phyloP scores from a whole-genome alignment of 139 green algal genomes.

The Volvox reticuliferus region DNA sequence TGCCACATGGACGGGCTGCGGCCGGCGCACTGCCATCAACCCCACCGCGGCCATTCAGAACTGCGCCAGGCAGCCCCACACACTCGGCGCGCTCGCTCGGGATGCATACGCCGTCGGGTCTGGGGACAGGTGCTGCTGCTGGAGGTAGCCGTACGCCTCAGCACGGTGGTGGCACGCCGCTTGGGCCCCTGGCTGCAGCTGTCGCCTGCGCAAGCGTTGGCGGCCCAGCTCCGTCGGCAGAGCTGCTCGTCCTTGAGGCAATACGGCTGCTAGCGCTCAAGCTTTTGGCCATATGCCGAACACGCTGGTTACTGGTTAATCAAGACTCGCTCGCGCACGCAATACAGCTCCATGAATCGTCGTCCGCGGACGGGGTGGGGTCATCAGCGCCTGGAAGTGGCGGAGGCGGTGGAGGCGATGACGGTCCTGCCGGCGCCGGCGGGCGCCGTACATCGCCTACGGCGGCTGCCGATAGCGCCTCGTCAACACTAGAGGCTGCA shows the following conservation, averaged over 20 bases:
- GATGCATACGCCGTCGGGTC: not conserved
- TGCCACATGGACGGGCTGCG: no score
- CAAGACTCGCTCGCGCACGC: conserved; percentile 24
- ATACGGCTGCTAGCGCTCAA: conserved; percentile 42
- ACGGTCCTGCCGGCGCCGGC: not conserved
- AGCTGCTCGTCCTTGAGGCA: conserved; percentile 39
- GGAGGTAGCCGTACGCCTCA: not conserved
- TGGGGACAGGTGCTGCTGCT: not conserved
- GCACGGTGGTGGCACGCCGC: conserved; percentile 22
- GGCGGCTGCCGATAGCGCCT: conserved; percentile 34
- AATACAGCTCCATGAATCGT: conserved; percentile 24
- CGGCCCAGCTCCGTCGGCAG: not conserved
- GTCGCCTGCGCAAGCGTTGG: not conserved
- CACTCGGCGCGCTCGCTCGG: not conserved
- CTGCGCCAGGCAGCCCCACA: not conserved
- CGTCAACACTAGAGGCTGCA: conserved; percentile 27
- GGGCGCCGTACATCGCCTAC: not conserved
- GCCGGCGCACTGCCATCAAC: not conserved
- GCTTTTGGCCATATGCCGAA: conserved; percentile 40
- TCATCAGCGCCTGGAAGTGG: not conserved
- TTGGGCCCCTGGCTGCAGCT: conserved; percentile 2
- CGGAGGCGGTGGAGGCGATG: not conserved
- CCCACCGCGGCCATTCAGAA: not conserved
- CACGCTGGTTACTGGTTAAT: conserved; percentile 34
- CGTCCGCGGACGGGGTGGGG: not conserved